Percentiles rank a stretch among this genome's conserved stretches.
Conservation (phyloP, 2,329 filamentous ascomycete genomes). For the Botryotinia calthae region DNA sequence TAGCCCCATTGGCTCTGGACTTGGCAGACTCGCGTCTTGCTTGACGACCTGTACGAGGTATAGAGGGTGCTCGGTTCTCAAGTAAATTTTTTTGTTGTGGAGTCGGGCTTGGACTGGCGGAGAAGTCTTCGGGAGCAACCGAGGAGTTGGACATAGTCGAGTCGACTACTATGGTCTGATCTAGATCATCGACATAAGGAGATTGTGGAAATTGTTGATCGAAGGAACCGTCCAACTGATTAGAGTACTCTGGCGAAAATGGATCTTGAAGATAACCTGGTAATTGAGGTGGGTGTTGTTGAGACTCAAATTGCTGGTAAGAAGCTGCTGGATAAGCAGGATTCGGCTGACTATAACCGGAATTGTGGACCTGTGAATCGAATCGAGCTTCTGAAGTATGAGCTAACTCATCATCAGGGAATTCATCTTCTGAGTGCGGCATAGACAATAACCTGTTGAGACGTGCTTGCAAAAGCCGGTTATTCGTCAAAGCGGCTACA, state of each 20-base stretch:
- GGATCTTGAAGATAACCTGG: background rate
- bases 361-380: background rate
- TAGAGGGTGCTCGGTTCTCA: background rate
- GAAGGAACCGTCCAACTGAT: background rate
- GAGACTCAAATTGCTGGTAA: background rate
- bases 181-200: background rate
- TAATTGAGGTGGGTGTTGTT: background rate
- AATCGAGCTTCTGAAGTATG: background rate
- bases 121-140: background rate
- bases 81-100: background rate
- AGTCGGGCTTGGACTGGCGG: background rate
- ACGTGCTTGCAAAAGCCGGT: background rate
- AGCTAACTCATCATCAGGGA: background rate
- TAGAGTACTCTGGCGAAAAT: background rate
- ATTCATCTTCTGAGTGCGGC: background rate
- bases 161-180: background rate
- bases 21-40: background rate
- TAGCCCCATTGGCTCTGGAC: background rate
- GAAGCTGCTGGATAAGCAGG: background rate
- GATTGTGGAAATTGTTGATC: background rate
- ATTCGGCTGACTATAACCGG: background rate
- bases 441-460: background rate
- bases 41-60: background rate
- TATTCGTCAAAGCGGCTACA: background rate
- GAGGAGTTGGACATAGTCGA: background rate